phyloP scores from a whole-genome alignment of 148 eudicot genomes.

The Tetragonia tetragonoides region DNA sequence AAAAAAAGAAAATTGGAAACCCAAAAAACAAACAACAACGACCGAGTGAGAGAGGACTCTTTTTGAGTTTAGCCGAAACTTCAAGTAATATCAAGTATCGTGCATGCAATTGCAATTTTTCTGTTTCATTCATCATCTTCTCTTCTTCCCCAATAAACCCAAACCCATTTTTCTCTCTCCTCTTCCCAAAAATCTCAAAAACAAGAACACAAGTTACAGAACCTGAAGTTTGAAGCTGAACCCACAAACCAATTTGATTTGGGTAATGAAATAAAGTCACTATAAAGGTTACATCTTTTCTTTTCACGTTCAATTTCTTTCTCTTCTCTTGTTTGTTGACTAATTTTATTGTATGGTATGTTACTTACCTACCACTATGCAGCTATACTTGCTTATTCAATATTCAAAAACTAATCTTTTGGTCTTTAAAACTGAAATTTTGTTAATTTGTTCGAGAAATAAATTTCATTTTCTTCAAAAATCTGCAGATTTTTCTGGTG shows the following conservation, averaged over 20 bases:
- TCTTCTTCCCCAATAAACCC: background rate
- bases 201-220: background rate
- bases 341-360: background rate
- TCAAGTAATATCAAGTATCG: conserved; percentile 48
- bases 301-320: background rate
- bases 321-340: background rate
- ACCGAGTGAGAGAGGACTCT: conserved; percentile 6
- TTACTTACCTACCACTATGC: background rate
- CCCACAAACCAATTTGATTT: background rate
- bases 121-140: conserved; percentile 10
- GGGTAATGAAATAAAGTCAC: background rate
- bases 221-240: too few species aligned
- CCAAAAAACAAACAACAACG: background rate
- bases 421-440: background rate
- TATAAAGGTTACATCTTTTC: background rate
- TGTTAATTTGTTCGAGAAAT: background rate
- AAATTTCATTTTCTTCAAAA: too few species aligned
- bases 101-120: conserved; percentile 55
- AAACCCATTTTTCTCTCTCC: background rate
- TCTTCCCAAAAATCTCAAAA: too few species aligned
- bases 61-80: conserved; percentile 32
- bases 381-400: conserved; percentile 1
- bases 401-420: background rate
- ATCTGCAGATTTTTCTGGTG: background rate
- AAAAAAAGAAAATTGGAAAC: conserved; percentile 4